A percentile compares a stretch with the other conserved stretches of the same genome.
Conservation (phyloP, 306 rosid genomes). For the Crotalaria pallida region DNA sequence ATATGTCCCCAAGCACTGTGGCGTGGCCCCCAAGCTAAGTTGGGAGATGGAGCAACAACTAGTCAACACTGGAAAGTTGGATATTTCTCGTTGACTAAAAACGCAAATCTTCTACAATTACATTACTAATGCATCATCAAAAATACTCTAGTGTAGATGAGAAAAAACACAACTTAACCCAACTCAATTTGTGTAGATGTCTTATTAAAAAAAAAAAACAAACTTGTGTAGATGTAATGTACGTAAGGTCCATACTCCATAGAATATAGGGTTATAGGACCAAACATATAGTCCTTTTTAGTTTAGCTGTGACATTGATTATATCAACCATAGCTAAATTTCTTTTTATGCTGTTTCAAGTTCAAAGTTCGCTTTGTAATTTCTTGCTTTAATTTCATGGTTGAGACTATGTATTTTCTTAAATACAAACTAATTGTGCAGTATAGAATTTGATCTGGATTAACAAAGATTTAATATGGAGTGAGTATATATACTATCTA, state of each 20-base stretch:
- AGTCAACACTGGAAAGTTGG: constrained; percentile 58
- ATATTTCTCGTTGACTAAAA: constrained; percentile 70
- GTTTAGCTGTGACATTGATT: constrained; percentile 30
- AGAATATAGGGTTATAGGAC: constrained; percentile 21
- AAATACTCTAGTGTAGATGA: constrained; percentile 18
- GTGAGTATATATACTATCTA: constrained; percentile 7
- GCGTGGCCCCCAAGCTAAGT: constrained; percentile 55
- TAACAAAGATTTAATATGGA: neutral
- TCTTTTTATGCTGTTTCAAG: neutral
- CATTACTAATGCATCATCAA: constrained; percentile 12
- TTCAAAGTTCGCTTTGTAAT: neutral
- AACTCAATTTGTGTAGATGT: neutral
- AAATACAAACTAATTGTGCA: constrained; percentile 27
- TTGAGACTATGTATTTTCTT: neutral
- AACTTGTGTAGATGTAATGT: no score
- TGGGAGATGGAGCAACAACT: constrained; percentile 93
- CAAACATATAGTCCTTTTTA: constrained; percentile 16
- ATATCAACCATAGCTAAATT: constrained; percentile 2
- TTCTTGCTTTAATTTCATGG: neutral
- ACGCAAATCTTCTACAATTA: neutral
- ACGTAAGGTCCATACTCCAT: constrained; percentile 27
- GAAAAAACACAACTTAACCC: no score
- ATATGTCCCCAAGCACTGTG: constrained; percentile 56
- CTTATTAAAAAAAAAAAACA: no score
- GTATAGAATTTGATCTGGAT: constrained; percentile 28